Evolutionary conservation across 331 rosid species (phyloP).

Genomic region (Ulmus americana): DNA sequence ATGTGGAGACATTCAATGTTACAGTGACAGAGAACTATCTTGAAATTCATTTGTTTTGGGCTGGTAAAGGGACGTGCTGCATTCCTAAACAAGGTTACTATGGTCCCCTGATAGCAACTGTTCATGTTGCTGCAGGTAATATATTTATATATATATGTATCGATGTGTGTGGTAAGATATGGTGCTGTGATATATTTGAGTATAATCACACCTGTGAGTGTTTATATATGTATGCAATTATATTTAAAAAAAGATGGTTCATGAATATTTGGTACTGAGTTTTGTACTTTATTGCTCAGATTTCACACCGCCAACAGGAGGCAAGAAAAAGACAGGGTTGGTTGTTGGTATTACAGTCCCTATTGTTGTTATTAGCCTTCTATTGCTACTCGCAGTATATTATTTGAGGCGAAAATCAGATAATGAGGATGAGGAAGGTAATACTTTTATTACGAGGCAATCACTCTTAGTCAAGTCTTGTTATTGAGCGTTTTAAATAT

Average conservation of each 20-base stretch:
- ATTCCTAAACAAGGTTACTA: too few species aligned
- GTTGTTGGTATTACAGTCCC: slow-evolving; percentile 12
- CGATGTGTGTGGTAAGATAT: too few species aligned
- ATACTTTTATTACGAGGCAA: neutral
- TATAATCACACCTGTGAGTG: too few species aligned
- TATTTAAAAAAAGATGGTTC: neutral
- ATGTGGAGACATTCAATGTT: too few species aligned
- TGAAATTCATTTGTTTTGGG: too few species aligned
- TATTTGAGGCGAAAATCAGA: slow-evolving; percentile 6
- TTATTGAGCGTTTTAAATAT: too few species aligned
- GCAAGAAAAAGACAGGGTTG: slow-evolving; percentile 9
- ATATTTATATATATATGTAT: neutral
- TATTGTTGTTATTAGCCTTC: neutral
- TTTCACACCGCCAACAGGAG: slow-evolving; percentile 5
- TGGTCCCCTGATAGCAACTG: neutral
- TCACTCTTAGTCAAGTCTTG: neutral
- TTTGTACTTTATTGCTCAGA: neutral
- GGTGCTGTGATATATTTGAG: too few species aligned
- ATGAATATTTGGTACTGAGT: neutral
- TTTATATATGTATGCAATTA: too few species aligned
- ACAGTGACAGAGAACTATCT: too few species aligned
- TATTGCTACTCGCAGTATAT: slow-evolving; percentile 1
- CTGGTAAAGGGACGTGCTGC: too few species aligned
- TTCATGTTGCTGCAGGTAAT: slow-evolving; percentile 12
- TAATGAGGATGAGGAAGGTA: slow-evolving; percentile 11